phyloP scores from a whole-genome alignment of 2,329 filamentous ascomycete species.

The Cladosporium sp. region DNA sequence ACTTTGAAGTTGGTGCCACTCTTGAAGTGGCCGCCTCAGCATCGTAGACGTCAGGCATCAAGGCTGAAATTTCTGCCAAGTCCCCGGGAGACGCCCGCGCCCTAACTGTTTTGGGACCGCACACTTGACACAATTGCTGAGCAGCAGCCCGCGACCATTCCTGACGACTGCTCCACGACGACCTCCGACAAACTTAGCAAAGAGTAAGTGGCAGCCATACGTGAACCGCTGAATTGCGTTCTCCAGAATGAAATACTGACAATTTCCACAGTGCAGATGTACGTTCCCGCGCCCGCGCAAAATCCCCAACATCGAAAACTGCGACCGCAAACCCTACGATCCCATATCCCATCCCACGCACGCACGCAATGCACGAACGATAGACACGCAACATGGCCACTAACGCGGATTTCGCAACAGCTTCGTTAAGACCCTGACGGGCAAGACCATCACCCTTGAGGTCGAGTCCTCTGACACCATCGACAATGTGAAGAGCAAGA shows the following conservation, averaged over 20 bases:
- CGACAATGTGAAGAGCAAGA: constrained; percentile 99
- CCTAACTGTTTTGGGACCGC: too few species aligned
- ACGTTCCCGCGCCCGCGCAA: constrained; percentile 17
- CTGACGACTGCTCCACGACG: constrained; percentile 2
- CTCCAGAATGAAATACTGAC: constrained; percentile 19
- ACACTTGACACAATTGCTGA: neutral
- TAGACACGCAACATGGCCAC: constrained; percentile 18
- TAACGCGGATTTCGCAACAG: constrained; percentile 43
- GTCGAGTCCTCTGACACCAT: constrained; percentile 98
- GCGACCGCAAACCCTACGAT: neutral
- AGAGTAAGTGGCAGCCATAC: constrained; percentile 6
- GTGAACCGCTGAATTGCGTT: neutral
- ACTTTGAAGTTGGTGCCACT: too few species aligned
- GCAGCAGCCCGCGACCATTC: neutral
- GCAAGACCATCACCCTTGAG: constrained; percentile 99
- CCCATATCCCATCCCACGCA: neutral
- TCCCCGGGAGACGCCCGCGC: too few species aligned
- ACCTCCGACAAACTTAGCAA: constrained; percentile 11
- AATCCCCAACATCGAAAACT: constrained; percentile 9
- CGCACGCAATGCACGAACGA: neutral
- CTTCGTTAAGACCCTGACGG: constrained; percentile 99
- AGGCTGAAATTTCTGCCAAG: too few species aligned
- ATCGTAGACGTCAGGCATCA: too few species aligned
- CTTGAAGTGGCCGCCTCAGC: too few species aligned
- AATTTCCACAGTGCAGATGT: constrained; percentile 28